A percentile compares a stretch with the other conserved stretches of the same genome.
Conservation (phyloP, 371 early-diverging fungal genomes). For the Homolaphlyctis polyrhiza region DNA sequence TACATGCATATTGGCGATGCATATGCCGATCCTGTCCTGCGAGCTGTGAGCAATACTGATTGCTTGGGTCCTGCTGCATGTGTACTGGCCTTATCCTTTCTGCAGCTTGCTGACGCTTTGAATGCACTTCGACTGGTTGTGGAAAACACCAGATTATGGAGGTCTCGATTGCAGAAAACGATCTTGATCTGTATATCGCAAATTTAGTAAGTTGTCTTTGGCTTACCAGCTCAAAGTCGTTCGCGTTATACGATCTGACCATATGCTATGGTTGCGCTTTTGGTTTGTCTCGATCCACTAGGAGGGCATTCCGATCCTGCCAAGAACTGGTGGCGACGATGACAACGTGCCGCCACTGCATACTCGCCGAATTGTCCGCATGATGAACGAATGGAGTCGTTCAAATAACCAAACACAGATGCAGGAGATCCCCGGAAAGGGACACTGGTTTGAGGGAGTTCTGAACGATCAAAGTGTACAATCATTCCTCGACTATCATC, state of each 20-base stretch:
- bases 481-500: constrained; percentile 33
- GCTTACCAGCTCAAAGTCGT: background rate
- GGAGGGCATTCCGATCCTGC: constrained; percentile 57
- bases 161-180: constrained; percentile 63
- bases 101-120: background rate
- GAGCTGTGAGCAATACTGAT: constrained; percentile 45
- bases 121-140: constrained; percentile 3
- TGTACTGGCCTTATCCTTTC: constrained; percentile 9
- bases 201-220: constrained; percentile 55
- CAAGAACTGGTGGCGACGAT: constrained; percentile 56
- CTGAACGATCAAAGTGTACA: constrained; percentile 44
- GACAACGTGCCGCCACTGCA: constrained; percentile 70
- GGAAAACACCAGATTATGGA: constrained; percentile 47
- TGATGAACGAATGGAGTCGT: constrained; percentile 55
- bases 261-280: too few species aligned
- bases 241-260: too few species aligned
- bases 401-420: constrained; percentile 23
- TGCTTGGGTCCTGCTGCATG: too few species aligned
- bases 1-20: constrained; percentile 54
- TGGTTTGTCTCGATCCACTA: too few species aligned
- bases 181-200: constrained; percentile 61
- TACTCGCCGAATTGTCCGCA: constrained; percentile 52
- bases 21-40: constrained; percentile 53
- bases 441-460: constrained; percentile 64
- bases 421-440: constrained; percentile 51